Conservation (phyloP, 2,329 filamentous ascomycete genomes). For the Tolypocladium album region DNA sequence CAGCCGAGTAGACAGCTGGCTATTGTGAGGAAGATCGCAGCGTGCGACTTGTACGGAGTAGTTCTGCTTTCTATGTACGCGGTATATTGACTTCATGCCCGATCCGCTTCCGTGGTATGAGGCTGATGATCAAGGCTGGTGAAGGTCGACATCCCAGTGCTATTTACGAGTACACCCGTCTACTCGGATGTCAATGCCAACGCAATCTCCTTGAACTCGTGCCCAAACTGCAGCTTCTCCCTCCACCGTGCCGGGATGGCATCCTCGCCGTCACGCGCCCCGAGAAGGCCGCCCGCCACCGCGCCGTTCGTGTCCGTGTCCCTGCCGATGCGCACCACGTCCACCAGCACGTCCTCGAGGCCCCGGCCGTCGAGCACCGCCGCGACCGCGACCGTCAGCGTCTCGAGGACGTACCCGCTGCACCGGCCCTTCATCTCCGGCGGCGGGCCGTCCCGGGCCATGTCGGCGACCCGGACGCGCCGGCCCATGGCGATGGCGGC, state of each 20-base stretch:
- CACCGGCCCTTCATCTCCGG: constrained; percentile 15
- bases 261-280: constrained; percentile 30
- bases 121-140: not conserved
- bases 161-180: not conserved
- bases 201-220: constrained; percentile 21
- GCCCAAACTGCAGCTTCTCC: constrained; percentile 24
- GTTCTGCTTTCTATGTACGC: not conserved
- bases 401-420: constrained; percentile 31
- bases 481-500: constrained; percentile 17
- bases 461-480: constrained; percentile 11
- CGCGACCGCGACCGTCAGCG: constrained; percentile 27
- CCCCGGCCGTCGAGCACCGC: constrained; percentile 27
- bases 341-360: constrained; percentile 32
- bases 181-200: not conserved
- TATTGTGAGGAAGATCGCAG: not conserved
- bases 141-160: not conserved
- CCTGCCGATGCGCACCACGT: constrained; percentile 31
- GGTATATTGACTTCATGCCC: not conserved
- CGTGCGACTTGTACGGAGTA: not conserved
- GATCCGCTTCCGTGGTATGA: not conserved
- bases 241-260: constrained; percentile 31
- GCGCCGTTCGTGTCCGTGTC: constrained; percentile 38
- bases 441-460: constrained; percentile 20
- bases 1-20: not conserved
- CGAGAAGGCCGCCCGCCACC: constrained; percentile 32